phyloP scores from a whole-genome alignment of 148 eudicot species.

The Talinum fruticosum region DNA sequence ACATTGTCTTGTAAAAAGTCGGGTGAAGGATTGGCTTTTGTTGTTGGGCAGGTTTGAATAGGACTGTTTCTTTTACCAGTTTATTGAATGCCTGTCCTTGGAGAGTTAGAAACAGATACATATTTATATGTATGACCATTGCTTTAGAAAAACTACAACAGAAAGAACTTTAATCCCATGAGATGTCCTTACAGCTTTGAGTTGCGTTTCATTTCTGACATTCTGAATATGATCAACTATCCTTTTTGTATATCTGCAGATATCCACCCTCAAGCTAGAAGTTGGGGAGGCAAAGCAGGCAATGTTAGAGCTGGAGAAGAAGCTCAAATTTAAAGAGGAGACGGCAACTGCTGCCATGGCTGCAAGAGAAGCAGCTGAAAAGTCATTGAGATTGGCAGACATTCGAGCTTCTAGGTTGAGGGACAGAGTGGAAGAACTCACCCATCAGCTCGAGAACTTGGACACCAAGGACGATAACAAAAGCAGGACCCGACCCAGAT shows the following conservation, averaged over 20 bases:
- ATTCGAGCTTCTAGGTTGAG: slow-evolving; percentile 71
- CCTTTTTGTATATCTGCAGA: slow-evolving; percentile 41
- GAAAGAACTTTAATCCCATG: no score
- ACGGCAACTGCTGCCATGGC: slow-evolving; percentile 92
- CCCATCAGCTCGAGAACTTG: slow-evolving; percentile 69
- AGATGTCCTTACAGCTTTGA: no score
- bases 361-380: slow-evolving; percentile 96
- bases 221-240: no score
- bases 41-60: no score
- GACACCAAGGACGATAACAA: slow-evolving; percentile 46
- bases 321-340: slow-evolving; percentile 89
- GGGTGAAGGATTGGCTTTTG: no score
- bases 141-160: no score
- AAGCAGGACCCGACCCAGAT: slow-evolving; percentile 53
- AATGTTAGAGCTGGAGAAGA: slow-evolving; percentile 62
- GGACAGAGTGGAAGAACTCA: slow-evolving; percentile 84
- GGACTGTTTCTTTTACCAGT: no score
- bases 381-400: slow-evolving; percentile 84
- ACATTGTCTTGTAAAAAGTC: no score
- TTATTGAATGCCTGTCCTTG: no score
- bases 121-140: no score
- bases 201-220: no score
- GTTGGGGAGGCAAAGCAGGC: slow-evolving; percentile 77
- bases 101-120: no score
- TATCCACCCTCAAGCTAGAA: slow-evolving; percentile 60